phyloP scores from a whole-genome alignment of 805 yeast genomes.

The Metschnikowia anglica region DNA sequence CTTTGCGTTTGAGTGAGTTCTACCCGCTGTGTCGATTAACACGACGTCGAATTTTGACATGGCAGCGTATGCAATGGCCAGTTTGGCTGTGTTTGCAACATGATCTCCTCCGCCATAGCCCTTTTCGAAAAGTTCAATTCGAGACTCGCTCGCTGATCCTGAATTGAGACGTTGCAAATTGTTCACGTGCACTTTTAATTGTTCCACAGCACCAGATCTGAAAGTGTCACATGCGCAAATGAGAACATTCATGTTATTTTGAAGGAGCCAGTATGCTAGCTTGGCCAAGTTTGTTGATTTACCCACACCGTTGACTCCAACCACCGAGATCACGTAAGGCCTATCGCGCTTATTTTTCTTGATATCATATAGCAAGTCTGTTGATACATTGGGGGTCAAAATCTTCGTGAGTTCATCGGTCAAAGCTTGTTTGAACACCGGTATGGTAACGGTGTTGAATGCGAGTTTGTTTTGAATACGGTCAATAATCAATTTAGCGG shows the following conservation, averaged over 20 bases:
- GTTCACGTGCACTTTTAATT: conserved; percentile 87
- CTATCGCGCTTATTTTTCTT: conserved; percentile 44
- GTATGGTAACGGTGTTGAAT: conserved; percentile 71
- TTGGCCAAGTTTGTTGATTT: conserved; percentile 94
- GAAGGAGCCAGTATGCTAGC: conserved; percentile 91
- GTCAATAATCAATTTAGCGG: conserved; percentile 68
- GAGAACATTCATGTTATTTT: conserved; percentile 80
- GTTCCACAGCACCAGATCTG: conserved; percentile 98
- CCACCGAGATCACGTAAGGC: conserved; percentile 95
- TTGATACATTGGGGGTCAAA: conserved; percentile 87
- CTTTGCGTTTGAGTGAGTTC: conserved; percentile 92
- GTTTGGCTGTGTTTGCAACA: conserved; percentile 89
- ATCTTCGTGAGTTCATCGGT: conserved; percentile 72
- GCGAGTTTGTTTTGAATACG: conserved; percentile 68
- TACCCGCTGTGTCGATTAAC: conserved; percentile 94
- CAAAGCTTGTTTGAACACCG: conserved; percentile 60
- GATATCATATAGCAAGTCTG: conserved; percentile 81
- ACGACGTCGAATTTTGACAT: conserved; percentile 77
- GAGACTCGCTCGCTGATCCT: conserved; percentile 34
- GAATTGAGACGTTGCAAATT: conserved; percentile 69
- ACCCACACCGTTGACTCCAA: conserved; percentile 98
- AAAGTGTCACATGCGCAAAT: conserved; percentile 98
- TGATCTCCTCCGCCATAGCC: conserved; percentile 97
- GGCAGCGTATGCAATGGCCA: conserved; percentile 79
- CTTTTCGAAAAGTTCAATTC: conserved; percentile 82